Conservation (phyloP, 495 filamentous ascomycete species). For the Penicillium paradoxum region DNA sequence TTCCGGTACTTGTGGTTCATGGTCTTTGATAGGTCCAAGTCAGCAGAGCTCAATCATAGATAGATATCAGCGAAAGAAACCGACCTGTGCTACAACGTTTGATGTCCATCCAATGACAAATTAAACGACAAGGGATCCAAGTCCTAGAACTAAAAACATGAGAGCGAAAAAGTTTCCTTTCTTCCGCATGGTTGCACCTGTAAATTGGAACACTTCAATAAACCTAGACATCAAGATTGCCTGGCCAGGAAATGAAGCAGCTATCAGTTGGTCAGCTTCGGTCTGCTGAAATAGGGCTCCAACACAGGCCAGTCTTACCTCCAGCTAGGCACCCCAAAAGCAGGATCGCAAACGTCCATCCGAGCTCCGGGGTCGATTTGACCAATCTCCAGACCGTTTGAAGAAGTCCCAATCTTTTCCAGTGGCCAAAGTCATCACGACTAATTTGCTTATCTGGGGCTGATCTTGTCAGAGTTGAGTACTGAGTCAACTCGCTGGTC, state of each 20-base stretch:
- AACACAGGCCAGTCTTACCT: background rate
- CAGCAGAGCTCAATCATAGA: background rate
- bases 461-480: conserved; percentile 2
- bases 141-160: conserved; percentile 56
- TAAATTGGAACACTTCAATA: conserved; percentile 29
- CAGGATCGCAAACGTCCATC: conserved; percentile 7
- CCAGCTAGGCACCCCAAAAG: conserved; percentile 4
- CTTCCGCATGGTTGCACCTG: conserved; percentile 11
- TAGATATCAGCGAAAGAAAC: background rate
- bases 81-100: conserved; percentile 37
- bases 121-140: conserved; percentile 47
- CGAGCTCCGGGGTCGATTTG: conserved; percentile 11
- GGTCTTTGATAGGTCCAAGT: conserved; percentile 9
- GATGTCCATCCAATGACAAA: conserved; percentile 50
- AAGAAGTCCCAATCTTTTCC: conserved; percentile 12
- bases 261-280: conserved; percentile 8
- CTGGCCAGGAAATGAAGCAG: conserved; percentile 24
- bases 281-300: background rate
- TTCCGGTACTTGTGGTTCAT: conserved; percentile 45
- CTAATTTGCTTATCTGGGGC: conserved; percentile 2
- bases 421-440: conserved; percentile 15
- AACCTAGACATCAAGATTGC: conserved; percentile 23
- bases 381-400: conserved; percentile 4
- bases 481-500: background rate
- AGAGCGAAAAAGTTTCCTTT: conserved; percentile 52